Conservation (phyloP, 108 stramenopile genomes). For the Cylindrotheca closterium region DNA sequence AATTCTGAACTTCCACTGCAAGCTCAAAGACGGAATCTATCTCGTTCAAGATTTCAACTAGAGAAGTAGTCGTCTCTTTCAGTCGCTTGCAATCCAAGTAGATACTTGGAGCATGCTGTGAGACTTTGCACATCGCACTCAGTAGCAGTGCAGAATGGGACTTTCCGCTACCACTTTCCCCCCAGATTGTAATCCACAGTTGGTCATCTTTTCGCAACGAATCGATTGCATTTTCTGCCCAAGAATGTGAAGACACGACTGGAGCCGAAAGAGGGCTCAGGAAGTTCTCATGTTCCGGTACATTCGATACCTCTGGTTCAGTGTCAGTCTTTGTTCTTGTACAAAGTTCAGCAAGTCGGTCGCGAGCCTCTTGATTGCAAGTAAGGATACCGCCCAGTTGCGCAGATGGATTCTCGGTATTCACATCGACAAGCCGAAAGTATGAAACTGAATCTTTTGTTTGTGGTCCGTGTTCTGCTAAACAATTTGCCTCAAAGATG, state of each 20-base stretch:
- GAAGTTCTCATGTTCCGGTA: no score
- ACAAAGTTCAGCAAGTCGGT: no score
- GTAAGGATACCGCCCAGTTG: no score
- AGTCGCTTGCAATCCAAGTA: slow-evolving; percentile 77
- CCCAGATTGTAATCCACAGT: slow-evolving; percentile 24
- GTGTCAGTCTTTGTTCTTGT: no score
- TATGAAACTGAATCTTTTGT: no score
- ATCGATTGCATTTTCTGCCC: background rate
- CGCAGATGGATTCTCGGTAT: no score
- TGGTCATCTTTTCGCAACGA: background rate
- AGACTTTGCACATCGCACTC: slow-evolving; percentile 36
- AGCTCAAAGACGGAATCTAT: slow-evolving; percentile 35
- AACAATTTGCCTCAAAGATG: no score
- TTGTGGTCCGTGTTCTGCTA: no score
- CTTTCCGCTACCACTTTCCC: slow-evolving; percentile 75
- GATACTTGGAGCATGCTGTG: slow-evolving; percentile 27
- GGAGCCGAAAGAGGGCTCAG: background rate
- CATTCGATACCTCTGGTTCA: no score
- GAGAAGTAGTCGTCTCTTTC: slow-evolving; percentile 36
- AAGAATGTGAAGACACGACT: background rate
- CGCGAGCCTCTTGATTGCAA: no score
- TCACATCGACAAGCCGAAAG: no score
- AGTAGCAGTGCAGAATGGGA: slow-evolving; percentile 53
- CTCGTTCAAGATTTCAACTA: slow-evolving; percentile 46
- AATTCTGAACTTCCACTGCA: slow-evolving; percentile 28